These are phyloP conservation scores for Suillus americanus DNA, from an alignment of 768 basidiomycete genomes.

Conservation along the genomic window DNA sequence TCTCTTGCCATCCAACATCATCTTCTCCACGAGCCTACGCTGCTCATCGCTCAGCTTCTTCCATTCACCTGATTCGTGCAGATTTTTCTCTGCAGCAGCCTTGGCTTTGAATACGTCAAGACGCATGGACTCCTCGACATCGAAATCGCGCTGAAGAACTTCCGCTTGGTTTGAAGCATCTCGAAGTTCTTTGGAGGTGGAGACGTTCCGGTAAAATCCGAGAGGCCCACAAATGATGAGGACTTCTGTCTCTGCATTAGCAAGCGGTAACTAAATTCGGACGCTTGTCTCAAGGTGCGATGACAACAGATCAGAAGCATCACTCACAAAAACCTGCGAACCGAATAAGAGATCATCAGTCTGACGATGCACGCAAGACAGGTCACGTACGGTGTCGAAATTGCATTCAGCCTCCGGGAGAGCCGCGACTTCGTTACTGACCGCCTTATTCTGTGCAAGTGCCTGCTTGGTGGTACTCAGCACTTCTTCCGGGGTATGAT, in stretches of 20 bases:
- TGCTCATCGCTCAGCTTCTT: conserved; percentile 66
- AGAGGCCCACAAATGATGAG: conserved; percentile 57
- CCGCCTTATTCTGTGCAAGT: conserved; percentile 53
- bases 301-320: conserved; percentile 9
- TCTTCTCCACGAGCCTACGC: conserved; percentile 74
- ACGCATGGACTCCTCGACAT: conserved; percentile 79
- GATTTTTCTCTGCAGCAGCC: conserved; percentile 64
- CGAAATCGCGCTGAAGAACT: conserved; percentile 65
- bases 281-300: conserved; percentile 18
- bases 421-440: conserved; percentile 59
- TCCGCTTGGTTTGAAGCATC: conserved; percentile 80
- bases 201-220: conserved; percentile 82
- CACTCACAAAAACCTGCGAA: conserved; percentile 70
- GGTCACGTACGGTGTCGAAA: conserved; percentile 60
- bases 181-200: conserved; percentile 67
- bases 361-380: not conserved
- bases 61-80: conserved; percentile 61
- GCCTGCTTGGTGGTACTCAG: conserved; percentile 53
- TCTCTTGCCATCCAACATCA: conserved; percentile 76
- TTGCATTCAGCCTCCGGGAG: conserved; percentile 56
- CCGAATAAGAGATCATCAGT: not conserved
- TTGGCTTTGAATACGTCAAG: conserved; percentile 78
- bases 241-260: conserved; percentile 57
- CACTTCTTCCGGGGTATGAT: conserved; percentile 63
- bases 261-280: conserved; percentile 53